Percentiles rank a stretch among this genome's conserved stretches.
Conservation (phyloP, 768 basidiomycete species). For the Pholiota microspora region DNA sequence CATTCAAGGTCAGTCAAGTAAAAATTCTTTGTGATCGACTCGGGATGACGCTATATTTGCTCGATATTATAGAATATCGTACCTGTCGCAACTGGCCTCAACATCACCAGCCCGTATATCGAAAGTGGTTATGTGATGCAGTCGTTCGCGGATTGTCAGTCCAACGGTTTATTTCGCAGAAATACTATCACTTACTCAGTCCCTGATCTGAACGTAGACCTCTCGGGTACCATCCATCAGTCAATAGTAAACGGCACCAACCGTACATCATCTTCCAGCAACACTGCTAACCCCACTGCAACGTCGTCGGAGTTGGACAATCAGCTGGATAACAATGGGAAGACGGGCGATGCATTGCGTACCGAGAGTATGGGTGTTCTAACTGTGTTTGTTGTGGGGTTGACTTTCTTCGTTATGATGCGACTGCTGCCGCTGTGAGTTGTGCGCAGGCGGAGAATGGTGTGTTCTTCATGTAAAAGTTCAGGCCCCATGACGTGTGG, state of each 20-base stretch:
- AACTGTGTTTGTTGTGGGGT: not conserved
- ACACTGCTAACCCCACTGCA: not conserved
- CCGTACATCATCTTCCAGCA: not conserved
- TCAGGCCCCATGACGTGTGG: no score
- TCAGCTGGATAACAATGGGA: not conserved
- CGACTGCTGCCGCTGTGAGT: not conserved
- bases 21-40: no score
- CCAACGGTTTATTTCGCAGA: not conserved
- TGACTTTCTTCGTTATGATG: not conserved
- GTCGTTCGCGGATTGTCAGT: conserved; percentile 47
- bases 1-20: conserved; percentile 39
- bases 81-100: conserved; percentile 50
- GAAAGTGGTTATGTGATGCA: conserved; percentile 43
- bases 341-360: not conserved
- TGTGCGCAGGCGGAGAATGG: no score
- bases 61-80: conserved; percentile 40
- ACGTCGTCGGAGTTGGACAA: not conserved
- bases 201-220: not conserved
- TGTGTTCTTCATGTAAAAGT: no score
- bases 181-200: not conserved
- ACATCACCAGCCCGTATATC: conserved; percentile 50
- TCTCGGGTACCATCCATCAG: not conserved
- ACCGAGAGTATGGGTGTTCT: not conserved
- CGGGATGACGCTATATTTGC: no score
- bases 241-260: not conserved